A percentile compares a stretch with the other conserved stretches of the same genome.
phyloP scores from a whole-genome alignment of 2,329 filamentous ascomycete genomes.

The Diaporthe humulicola region DNA sequence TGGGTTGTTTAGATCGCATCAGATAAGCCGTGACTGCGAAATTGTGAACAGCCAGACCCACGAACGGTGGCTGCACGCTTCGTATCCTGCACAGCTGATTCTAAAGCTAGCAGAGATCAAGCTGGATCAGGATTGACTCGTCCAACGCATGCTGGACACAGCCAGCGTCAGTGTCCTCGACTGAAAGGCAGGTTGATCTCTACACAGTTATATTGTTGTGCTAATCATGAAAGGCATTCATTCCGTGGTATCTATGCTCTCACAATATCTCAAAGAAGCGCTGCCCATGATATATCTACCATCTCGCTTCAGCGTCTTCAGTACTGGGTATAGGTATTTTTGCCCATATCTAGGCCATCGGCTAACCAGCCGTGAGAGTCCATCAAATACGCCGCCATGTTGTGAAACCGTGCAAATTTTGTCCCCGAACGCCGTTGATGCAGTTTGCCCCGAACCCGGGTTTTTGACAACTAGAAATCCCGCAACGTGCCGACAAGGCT shows the following conservation, averaged over 20 bases:
- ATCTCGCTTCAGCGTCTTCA: slow-evolving; percentile 38
- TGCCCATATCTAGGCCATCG: slow-evolving; percentile 35
- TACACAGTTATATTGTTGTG: slow-evolving; percentile 1
- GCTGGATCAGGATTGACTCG: not conserved
- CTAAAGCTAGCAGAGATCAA: not conserved
- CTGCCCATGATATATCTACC: slow-evolving; percentile 41
- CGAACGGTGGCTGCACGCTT: not conserved
- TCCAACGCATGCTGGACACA: not conserved
- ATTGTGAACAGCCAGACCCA: not conserved
- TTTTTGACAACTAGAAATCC: slow-evolving; percentile 71
- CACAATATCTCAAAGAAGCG: slow-evolving; percentile 26
- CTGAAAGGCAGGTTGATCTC: not conserved
- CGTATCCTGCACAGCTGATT: not conserved
- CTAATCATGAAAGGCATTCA: slow-evolving; percentile 14
- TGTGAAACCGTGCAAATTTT: slow-evolving; percentile 28
- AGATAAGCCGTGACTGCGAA: slow-evolving; percentile 5
- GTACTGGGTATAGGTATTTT: slow-evolving; percentile 36
- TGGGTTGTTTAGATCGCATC: not conserved
- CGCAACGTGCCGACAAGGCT: slow-evolving; percentile 85
- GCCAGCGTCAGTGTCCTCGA: not conserved
- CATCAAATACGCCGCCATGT: slow-evolving; percentile 36
- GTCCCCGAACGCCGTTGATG: slow-evolving; percentile 44
- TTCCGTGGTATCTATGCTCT: slow-evolving; percentile 36
- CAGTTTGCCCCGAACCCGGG: slow-evolving; percentile 37
- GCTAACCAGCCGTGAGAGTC: slow-evolving; percentile 34